A percentile compares a stretch with the other conserved stretches of the same genome.
phyloP scores from a whole-genome alignment of 2,329 filamentous ascomycete genomes.

The Colletotrichum musicola region DNA sequence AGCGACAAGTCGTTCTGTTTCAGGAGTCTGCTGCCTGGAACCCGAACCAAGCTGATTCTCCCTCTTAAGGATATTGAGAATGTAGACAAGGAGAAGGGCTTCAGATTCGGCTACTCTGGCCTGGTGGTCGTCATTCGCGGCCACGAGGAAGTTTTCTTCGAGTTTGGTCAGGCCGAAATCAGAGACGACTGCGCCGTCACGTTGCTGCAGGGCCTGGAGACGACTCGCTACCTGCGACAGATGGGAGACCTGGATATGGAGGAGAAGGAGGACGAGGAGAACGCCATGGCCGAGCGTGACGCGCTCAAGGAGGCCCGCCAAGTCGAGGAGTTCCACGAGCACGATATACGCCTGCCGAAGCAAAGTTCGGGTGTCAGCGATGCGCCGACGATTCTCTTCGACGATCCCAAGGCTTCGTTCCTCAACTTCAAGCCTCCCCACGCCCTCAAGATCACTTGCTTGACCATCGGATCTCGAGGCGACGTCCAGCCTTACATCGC shows the following conservation, averaged over 20 bases:
- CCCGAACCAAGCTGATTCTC: constrained; percentile 90
- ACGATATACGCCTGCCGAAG: constrained; percentile 64
- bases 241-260: constrained; percentile 76
- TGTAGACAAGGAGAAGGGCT: constrained; percentile 94
- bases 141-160: constrained; percentile 96
- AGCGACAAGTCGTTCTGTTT: constrained; percentile 92
- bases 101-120: constrained; percentile 90
- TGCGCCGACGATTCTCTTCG: constrained; percentile 84
- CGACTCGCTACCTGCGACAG: constrained; percentile 76
- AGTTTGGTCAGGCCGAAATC: constrained; percentile 82
- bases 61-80: constrained; percentile 94
- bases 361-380: constrained; percentile 63
- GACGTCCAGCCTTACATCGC: constrained; percentile 99
- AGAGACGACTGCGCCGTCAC: constrained; percentile 92
- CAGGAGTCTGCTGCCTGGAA: constrained; percentile 88
- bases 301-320: constrained; percentile 81
- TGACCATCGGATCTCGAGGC: constrained; percentile 95
- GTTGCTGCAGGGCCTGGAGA: constrained; percentile 81
- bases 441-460: constrained; percentile 86
- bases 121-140: constrained; percentile 93
- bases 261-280: constrained; percentile 77
- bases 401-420: constrained; percentile 88
- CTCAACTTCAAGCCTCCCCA: constrained; percentile 90
- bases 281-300: constrained; percentile 83
- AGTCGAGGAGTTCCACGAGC: constrained; percentile 60